Base-by-base conservation (phyloP, 352 stramenopile genomes). In the Thraustochytrium sp. region DNA sequence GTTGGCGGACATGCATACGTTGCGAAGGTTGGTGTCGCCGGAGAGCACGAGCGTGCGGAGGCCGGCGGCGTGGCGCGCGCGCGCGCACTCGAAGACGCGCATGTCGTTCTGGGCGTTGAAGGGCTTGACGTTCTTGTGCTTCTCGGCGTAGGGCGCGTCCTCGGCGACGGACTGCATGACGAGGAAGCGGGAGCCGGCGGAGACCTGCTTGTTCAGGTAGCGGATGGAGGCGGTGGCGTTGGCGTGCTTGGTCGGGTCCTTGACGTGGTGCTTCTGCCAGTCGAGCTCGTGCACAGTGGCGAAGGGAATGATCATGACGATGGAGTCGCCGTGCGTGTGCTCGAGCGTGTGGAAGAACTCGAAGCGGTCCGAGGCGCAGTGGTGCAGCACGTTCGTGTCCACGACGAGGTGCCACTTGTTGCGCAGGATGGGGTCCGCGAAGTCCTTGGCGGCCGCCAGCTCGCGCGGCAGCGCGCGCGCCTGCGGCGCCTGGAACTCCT, bases 231-330 rank as follows among this genome's bases (percentile, higher is more conserved):
- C 59, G 11, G 59, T 72, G 26, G 59, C 59, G 46, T 72, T 72
- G 59, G 59, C 59, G 40, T 44, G 59, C 59, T 72, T 72, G 34
- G 31, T 31, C 34, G 59, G 59, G 59, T 72, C 40, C n/a, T 72
- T 72, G 36, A 72, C 59, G 59, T 72, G 59, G 26, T 72, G 59
- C 40, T 72, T 72, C 46, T 72, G 59, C 59, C 59, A 72, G 40
- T 72, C 59, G 13, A 72, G 59, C 40, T 72, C 59, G 59, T 72
- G 59, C 59, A 72, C 59, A 29, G 59, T 72, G 13, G 59, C 59
- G 26, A 72, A 72, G 23, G 59, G 59, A 72, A 72, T 72, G 11
- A 72, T 26, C 59, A 72, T 72, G 40, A 72, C 59, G 3, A 72
- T 72, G 5, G 36, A 49, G 40, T 72, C 59, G 59, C 59, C 26